These are phyloP conservation scores for Phanerochaete carnosa DNA, from an alignment of 768 basidiomycete genomes.

Conservation along the genomic window DNA sequence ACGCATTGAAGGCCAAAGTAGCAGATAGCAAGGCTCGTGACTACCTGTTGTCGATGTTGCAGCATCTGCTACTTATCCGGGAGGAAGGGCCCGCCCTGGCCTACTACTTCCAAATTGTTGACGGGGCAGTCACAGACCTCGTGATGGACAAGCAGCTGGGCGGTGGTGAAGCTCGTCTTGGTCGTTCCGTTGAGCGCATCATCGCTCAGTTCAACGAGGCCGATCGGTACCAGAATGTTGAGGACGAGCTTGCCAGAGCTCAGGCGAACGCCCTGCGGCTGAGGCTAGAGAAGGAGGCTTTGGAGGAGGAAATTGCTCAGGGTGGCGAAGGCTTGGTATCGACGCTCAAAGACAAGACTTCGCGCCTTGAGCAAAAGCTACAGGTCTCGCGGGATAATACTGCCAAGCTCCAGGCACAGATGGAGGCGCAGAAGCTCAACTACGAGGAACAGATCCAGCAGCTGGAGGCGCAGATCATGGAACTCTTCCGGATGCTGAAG, in stretches of 20 bases:
- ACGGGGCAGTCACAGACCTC: conserved; percentile 84
- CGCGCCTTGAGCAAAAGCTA: conserved; percentile 74
- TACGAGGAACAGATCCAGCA: conserved; percentile 88
- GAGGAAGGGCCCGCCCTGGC: conserved; percentile 82
- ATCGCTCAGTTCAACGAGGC: conserved; percentile 89
- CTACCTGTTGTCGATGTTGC: conserved; percentile 91
- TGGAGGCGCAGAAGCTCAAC: conserved; percentile 70
- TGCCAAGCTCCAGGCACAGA: conserved; percentile 68
- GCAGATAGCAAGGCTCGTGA: conserved; percentile 74
- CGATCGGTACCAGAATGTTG: conserved; percentile 74
- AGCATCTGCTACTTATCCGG: conserved; percentile 86
- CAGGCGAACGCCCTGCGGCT: conserved; percentile 61
- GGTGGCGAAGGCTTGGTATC: conserved; percentile 85
- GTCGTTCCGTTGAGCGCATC: conserved; percentile 84
- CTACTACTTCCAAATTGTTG: conserved; percentile 89
- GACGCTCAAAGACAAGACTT: conserved; percentile 67
- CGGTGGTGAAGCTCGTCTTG: conserved; percentile 81
- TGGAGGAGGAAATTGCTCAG: conserved; percentile 79
- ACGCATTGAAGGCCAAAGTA: conserved; percentile 74
- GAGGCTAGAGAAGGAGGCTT: conserved; percentile 75
- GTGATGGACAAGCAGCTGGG: conserved; percentile 89
- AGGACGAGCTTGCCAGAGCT: conserved; percentile 72
- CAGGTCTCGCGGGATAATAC: conserved; percentile 76
- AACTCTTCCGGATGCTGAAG: conserved; percentile 90
- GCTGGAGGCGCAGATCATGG: conserved; percentile 89